Conservation (phyloP, 75 land plant species). For the Gnetum montanum region DNA sequence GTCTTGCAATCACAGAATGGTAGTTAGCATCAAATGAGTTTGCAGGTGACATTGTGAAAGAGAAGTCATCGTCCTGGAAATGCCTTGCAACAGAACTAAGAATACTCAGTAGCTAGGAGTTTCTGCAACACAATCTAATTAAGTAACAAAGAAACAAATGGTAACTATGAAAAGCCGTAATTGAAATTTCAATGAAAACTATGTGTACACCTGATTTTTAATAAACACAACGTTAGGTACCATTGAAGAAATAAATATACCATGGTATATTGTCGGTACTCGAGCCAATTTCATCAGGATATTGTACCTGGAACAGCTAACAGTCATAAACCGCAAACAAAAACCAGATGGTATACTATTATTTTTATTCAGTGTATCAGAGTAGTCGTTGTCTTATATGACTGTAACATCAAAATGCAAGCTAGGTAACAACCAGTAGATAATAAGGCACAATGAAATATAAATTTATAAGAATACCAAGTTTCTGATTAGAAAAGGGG, state of each 20-base stretch:
- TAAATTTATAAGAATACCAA: too few species aligned
- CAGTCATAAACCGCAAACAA: too few species aligned
- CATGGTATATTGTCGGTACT: background rate
- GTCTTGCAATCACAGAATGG: conserved; percentile 26
- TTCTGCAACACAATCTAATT: conserved; percentile 24
- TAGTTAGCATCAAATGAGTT: conserved; percentile 11
- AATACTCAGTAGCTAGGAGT: conserved; percentile 1
- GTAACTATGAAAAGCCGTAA: conserved; percentile 10
- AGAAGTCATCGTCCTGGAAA: conserved; percentile 13
- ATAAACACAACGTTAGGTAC: background rate
- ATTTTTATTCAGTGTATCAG: too few species aligned
- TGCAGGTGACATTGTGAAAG: conserved; percentile 7
- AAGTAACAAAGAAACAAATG: conserved; percentile 18
- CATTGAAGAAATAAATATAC: background rate
- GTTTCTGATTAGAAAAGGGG: too few species aligned
- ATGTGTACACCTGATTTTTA: background rate
- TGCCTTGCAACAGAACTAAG: conserved; percentile 49
- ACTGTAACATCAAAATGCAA: too few species aligned
- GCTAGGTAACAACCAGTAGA: too few species aligned
- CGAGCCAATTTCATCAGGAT: conserved; percentile 23
- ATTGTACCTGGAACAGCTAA: conserved; percentile 16
- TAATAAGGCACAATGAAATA: too few species aligned
- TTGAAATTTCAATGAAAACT: background rate
- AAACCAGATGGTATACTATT: too few species aligned
- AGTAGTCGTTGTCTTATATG: too few species aligned